phyloP scores from a whole-genome alignment of 2,329 filamentous ascomycete genomes.

The Talaromyces rugulosus region DNA sequence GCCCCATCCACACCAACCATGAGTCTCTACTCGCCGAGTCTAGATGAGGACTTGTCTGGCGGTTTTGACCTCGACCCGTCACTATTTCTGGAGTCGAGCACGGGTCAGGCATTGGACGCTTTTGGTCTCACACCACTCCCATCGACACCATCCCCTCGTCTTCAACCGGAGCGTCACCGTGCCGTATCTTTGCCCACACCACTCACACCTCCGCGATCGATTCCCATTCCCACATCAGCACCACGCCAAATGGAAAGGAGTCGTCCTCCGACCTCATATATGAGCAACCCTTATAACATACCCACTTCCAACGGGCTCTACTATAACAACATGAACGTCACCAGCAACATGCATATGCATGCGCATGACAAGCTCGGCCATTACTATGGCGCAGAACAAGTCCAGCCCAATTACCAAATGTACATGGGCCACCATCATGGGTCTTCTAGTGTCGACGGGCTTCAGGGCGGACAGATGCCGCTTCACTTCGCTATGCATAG shows the following conservation, averaged over 20 bases:
- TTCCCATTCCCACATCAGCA: constrained; percentile 9
- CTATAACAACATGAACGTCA: not conserved
- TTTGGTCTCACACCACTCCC: constrained; percentile 9
- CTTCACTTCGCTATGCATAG: constrained; percentile 9
- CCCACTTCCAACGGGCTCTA: not conserved
- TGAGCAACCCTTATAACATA: constrained; percentile 1
- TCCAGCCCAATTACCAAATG: constrained; percentile 2
- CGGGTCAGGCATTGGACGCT: constrained; percentile 4
- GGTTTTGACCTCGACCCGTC: constrained; percentile 6
- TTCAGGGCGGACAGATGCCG: constrained; percentile 6
- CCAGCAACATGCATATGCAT: not conserved
- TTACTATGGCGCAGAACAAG: constrained; percentile 7
- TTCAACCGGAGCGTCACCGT: constrained; percentile 8
- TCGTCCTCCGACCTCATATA: not conserved
- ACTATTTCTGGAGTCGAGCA: constrained; percentile 1
- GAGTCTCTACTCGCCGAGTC: constrained; percentile 11
- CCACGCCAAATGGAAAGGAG: not conserved
- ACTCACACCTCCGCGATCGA: constrained; percentile 10
- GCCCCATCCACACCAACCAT: constrained; percentile 11
- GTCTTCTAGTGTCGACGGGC: not conserved
- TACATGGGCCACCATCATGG: constrained; percentile 1
- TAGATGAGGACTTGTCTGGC: constrained; percentile 9
- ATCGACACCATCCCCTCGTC: not conserved
- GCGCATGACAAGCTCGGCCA: constrained; percentile 4
- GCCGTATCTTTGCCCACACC: constrained; percentile 8